Evolutionary conservation across 331 rosid species (phyloP), one percentile per base, ranked within the genome.

Genomic region (Spiraea crenata): DNA sequence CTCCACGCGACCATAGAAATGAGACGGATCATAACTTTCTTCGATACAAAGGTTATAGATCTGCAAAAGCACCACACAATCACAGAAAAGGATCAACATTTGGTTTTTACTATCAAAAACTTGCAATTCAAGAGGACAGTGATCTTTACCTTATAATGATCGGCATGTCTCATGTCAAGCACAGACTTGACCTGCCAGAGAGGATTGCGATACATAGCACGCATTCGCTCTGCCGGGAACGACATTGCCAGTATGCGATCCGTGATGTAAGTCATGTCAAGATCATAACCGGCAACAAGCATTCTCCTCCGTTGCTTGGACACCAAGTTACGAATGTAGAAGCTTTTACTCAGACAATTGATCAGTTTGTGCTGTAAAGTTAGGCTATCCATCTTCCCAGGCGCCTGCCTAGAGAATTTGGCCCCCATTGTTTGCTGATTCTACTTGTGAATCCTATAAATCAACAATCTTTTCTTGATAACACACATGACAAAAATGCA

Each of bases 151-250:
- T 89, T 95, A 80, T 91, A 91, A 71, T 89, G 90, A 0, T 77
- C 97, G 13, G 79, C 17, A 75, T 95, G 99, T 80, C 91, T 86
- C 91, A 81, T 88, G 70, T 95, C 97, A 69, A 95, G 83, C 59
- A 91, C 97, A 70, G 96, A 85, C 84, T 95, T 91, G 66, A 95
- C 97, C 80, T 95, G 99, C 99, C 99, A 91, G 10, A 95, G 91
- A 72, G 99, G 99, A 80, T 91, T 95, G 61, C 97, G 89, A 67
- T 81, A 91, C 92, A 95, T 44, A 35, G 99, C 97, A 60, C 96
- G 86, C 96, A 95, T 89, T 9, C 86, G 90, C 63, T 95, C 90
- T 0, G 99, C 88, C 39, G 99, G 99, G 77, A 95, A 95, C 5
- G 97, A 95, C 99, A 95, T 91, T 50, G 97, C 99, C 54, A 95